phyloP scores from a whole-genome alignment of 306 rosid genomes.

The Hippophae rhamnoides region DNA sequence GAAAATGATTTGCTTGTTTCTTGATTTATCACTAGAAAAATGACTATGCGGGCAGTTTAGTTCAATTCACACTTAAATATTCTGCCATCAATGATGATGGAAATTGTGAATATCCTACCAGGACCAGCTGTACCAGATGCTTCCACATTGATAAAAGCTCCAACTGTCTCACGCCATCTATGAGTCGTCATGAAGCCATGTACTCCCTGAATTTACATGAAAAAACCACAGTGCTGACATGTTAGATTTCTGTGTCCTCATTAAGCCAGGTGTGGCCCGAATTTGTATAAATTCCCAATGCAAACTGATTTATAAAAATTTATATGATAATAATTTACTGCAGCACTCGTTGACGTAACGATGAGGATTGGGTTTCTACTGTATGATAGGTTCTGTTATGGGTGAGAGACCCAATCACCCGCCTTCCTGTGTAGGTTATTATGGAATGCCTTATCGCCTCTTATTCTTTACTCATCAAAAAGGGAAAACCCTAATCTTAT shows the following conservation, averaged over 20 bases:
- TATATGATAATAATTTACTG: too few relatives aligned
- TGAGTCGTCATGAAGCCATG: conserved; percentile 96
- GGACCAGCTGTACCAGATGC: conserved; percentile 89
- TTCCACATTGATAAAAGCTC: conserved; percentile 89
- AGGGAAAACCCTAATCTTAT: too few relatives aligned
- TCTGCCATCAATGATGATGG: conserved; percentile 7
- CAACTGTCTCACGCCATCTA: conserved; percentile 79
- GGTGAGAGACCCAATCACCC: background rate
- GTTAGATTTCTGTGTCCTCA: too few relatives aligned
- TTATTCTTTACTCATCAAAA: too few relatives aligned
- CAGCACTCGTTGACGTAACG: background rate
- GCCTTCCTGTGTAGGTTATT: background rate
- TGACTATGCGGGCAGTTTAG: background rate
- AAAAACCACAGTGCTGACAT: conserved; percentile 7
- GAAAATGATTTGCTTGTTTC: background rate
- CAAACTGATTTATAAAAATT: too few relatives aligned
- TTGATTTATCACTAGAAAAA: background rate
- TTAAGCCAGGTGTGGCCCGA: too few relatives aligned
- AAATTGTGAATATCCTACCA: conserved; percentile 42
- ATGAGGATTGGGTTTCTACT: background rate
- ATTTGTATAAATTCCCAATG: too few relatives aligned
- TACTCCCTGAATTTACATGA: conserved; percentile 53
- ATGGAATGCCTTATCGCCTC: too few relatives aligned
- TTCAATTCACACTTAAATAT: background rate
- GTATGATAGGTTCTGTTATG: background rate